Evolutionary conservation across 2,329 filamentous ascomycete genomes (phyloP).

Genomic region (Fusarium sulawesiense): DNA sequence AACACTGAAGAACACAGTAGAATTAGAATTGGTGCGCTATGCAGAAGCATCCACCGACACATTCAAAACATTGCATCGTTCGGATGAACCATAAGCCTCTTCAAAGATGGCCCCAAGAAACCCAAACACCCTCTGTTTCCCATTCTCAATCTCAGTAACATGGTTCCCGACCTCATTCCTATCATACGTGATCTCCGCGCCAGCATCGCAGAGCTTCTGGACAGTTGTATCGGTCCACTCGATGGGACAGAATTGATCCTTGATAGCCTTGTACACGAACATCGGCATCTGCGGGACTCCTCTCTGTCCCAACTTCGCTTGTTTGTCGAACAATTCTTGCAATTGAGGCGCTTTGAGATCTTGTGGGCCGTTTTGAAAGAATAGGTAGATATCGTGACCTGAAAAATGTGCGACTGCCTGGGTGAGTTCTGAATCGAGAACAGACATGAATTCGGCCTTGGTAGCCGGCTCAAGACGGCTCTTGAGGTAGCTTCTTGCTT

Average conservation of each 20-base stretch:
- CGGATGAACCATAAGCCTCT: conserved; percentile 18
- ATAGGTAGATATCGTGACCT: conserved; percentile 44
- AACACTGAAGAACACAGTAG: conserved; percentile 1
- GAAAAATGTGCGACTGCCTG: conserved; percentile 36
- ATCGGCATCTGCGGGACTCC: conserved; percentile 59
- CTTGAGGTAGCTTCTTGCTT: conserved; percentile 26
- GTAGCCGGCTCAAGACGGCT: conserved; percentile 4
- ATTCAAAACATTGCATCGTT: neutral
- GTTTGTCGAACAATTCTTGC: conserved; percentile 42
- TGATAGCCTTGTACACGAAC: conserved; percentile 62
- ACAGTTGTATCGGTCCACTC: conserved; percentile 58
- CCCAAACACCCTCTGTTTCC: conserved; percentile 13
- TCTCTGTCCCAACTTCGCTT: conserved; percentile 50
- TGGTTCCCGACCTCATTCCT: conserved; percentile 59
- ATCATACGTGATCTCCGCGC: conserved; percentile 57
- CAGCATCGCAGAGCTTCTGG: conserved; percentile 53
- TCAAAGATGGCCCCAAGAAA: conserved; percentile 35
- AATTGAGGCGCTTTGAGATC: conserved; percentile 43
- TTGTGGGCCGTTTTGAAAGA: conserved; percentile 43
- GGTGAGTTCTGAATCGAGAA: neutral
- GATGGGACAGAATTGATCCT: conserved; percentile 58
- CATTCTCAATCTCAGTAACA: conserved; percentile 40
- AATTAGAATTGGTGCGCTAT: neutral
- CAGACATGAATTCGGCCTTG: conserved; percentile 30
- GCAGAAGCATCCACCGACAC: neutral